Base-by-base conservation (phyloP, 202 grass and related monocot genomes). In the Hordeum pubiflorum region DNA sequence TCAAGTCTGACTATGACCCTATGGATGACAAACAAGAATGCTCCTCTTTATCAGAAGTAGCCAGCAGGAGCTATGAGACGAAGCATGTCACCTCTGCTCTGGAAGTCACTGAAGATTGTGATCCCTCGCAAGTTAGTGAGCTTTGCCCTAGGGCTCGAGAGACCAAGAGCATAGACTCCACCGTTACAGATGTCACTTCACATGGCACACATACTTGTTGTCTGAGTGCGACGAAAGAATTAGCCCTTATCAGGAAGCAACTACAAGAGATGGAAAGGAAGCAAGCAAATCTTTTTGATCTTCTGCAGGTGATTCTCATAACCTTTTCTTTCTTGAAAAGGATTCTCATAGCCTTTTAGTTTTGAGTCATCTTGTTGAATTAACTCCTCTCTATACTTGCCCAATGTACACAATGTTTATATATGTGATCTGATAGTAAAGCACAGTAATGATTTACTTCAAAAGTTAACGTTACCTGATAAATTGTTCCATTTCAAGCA, bases 211-310 rank as follows among this genome's bases (percentile, higher is more conserved):
- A 91, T 89, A 82, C 62, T 57, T 98, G 95, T 81, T 97, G 92
- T 79, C 17, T 89, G 63, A 87, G 85, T 85, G 65, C 85, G 9
- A 84, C 63, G 69, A 99, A 91, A 78, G 96, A 99, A 84, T 81
- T 99, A 77, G 18, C 85, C 43, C 76, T 89, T 67, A 89, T 96
- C 70, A 93, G 85, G 77, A 94, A 91, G 66, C 92, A 99, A 66
- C 90, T 99, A 86, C 58, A 83, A 67, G 92, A 94, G 34, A 99
- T 96, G 90, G 88, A 96, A 85, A 91, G 80, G 39, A 99, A 89
- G 67, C 92, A 99, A 86, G 74, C 80, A 71, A 83, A 73, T 77
- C 79, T 99, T 36, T 88, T 91, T 84, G 80, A 91, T 86, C 71
- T 95, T 43, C 62, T 99, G 69, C 88, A 99, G 90, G 96, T 99